Percentiles rank a stretch among this genome's conserved stretches.
Evolutionary conservation across 2,329 filamentous ascomycete species (phyloP).

Genomic region (Penicillium brasilianum): DNA sequence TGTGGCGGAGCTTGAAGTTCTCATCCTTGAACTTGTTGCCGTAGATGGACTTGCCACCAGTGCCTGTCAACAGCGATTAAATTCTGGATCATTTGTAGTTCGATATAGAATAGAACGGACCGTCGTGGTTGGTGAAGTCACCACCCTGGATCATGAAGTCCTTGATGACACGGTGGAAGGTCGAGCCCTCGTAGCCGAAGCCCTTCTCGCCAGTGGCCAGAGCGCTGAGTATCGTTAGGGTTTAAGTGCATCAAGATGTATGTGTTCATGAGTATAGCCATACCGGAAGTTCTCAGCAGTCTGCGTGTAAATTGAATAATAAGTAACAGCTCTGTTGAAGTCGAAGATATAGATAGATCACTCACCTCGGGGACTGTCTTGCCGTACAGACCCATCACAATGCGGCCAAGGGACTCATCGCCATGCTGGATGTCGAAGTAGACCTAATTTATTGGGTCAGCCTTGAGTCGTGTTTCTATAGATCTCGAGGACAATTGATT

Average conservation of each 20-base stretch:
- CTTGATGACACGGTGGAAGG: constrained; percentile 73
- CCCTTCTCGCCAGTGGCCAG: constrained; percentile 70
- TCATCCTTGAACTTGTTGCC: constrained; percentile 70
- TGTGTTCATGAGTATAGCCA: constrained; percentile 11
- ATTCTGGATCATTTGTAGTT: not conserved
- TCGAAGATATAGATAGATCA: constrained; percentile 3
- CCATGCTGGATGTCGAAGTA: constrained; percentile 70
- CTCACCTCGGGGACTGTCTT: constrained; percentile 69
- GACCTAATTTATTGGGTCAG: constrained; percentile 50
- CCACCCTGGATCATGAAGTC: constrained; percentile 74
- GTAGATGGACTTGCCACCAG: constrained; percentile 71
- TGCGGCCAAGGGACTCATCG: constrained; percentile 63
- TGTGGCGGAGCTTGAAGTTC: constrained; percentile 75
- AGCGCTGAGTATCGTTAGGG: constrained; percentile 45
- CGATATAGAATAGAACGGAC: constrained; percentile 33
- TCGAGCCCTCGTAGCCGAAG: constrained; percentile 68
- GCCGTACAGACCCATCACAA: constrained; percentile 69
- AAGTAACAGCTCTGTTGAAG: constrained; percentile 14
- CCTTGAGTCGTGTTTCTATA: not conserved
- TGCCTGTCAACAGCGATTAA: constrained; percentile 50
- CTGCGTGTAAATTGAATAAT: constrained; percentile 42
- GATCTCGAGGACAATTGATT: constrained; percentile 26
- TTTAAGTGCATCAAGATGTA: not conserved
- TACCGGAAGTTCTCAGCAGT: constrained; percentile 69
- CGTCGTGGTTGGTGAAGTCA: constrained; percentile 69